Base-by-base conservation (phyloP, 768 basidiomycete species). In the Gymnopilus dilepis region DNA sequence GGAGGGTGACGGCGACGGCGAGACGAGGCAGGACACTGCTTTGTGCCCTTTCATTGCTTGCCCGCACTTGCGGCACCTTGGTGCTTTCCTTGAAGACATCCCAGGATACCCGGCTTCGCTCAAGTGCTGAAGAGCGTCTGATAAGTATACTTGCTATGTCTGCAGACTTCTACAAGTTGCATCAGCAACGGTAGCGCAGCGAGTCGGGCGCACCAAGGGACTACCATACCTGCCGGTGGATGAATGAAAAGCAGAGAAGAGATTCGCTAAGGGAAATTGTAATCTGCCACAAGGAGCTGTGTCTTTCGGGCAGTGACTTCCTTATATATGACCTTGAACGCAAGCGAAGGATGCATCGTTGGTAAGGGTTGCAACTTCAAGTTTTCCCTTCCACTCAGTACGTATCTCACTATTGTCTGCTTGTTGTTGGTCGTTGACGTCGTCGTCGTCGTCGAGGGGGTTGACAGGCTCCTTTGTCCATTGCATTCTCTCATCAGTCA, bases 31-130 rank as follows among this genome's bases (percentile, higher is more conserved):
- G 59, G 42, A 54, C 37, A 28, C 30, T 11, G 51, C 41, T 54
- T 41, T 65, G 41, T 68, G 65, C 15, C 67, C 67, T 41, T 19
- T 55, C 67, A 68, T 68, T 21, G 60, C 65, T 19, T 55, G 47
- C 5, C 56, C 56, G 30, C 67, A 68, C 30, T 62, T 64, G 19
- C 62, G 62, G 58, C 67, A 68, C 37, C 58, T 62, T 4, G 62
- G 67, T 17, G 55, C 26, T 43, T 58, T 63, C 38, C 62, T 64
- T 6, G 59, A 33, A n/a, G 58, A 56, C 38, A 45, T 55, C 28
- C 31, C 43, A 47, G 40, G 19, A 28, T 56, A 12, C 33, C 21
- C 15, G 12, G 19, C 26, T 17, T 41, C 19, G 24, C 30, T 26
- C 33, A 31, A 40, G 33, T 31, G 48, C 13, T 26, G 15, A 40